Conservation (phyloP, 106 monocot species). For the Narthecium ossifragum region DNA sequence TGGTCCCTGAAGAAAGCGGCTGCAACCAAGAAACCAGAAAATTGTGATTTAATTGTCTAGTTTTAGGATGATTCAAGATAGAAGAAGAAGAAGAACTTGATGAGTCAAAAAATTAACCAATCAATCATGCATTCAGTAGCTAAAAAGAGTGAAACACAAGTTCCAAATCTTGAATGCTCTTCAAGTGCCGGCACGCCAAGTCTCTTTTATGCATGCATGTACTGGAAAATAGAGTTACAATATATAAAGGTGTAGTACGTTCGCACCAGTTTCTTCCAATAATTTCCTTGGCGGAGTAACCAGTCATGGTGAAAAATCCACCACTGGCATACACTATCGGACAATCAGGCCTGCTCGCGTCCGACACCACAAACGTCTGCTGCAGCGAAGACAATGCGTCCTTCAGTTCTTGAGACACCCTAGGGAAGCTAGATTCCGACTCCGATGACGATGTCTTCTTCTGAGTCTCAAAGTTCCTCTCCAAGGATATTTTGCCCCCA, state of each 20-base stretch:
- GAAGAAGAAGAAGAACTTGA: too few relatives aligned
- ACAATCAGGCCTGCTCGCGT: constrained; percentile 85
- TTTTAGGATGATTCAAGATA: too few relatives aligned
- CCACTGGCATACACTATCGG: constrained; percentile 88
- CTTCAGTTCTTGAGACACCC: constrained; percentile 74
- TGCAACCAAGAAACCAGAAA: constrained; percentile 39
- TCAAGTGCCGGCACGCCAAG: too few relatives aligned
- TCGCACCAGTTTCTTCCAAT: constrained; percentile 88
- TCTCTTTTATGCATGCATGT: too few relatives aligned
- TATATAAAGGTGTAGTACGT: too few relatives aligned
- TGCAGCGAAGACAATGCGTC: constrained; percentile 75
- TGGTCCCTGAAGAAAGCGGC: constrained; percentile 92
- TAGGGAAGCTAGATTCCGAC: constrained; percentile 29
- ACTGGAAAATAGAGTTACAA: too few relatives aligned
- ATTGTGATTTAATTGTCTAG: too few relatives aligned
- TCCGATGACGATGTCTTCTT: constrained; percentile 30
- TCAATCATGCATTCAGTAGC: too few relatives aligned
- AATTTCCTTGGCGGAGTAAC: constrained; percentile 68
- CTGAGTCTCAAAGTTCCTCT: constrained; percentile 8
- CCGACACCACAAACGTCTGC: constrained; percentile 94
- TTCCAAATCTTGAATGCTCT: too few relatives aligned
- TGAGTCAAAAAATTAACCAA: too few relatives aligned
- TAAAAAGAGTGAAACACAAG: too few relatives aligned
- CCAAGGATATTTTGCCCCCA: constrained; percentile 13
- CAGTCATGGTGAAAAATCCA: constrained; percentile 90